phyloP scores from a whole-genome alignment of 495 filamentous ascomycete genomes.

The Talaromyces wortmannii region DNA sequence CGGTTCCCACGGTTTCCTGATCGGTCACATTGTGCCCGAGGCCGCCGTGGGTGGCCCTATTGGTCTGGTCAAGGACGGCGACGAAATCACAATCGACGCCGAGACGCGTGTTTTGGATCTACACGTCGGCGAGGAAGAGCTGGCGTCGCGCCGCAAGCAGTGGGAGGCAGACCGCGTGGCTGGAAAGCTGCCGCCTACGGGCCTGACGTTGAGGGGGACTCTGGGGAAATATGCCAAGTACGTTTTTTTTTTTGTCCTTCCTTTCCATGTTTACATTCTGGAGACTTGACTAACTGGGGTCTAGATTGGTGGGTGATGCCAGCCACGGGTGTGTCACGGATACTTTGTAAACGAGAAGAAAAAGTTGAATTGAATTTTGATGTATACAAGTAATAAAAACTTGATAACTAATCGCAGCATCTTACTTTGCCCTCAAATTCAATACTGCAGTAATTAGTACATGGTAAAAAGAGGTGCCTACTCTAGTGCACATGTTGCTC shows the following conservation, averaged over 20 bases:
- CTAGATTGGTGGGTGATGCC: slow-evolving; percentile 54
- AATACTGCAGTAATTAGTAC: no score
- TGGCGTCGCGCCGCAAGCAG: slow-evolving; percentile 58
- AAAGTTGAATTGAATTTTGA: neutral
- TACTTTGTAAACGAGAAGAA: slow-evolving; percentile 14
- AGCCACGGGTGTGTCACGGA: slow-evolving; percentile 56
- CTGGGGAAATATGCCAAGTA: slow-evolving; percentile 81
- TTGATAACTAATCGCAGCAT: no score
- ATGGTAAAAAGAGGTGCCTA: no score
- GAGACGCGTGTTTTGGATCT: slow-evolving; percentile 44
- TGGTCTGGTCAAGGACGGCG: slow-evolving; percentile 47
- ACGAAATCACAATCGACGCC: slow-evolving; percentile 49
- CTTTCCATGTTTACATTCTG: neutral
- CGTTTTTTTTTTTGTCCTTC: slow-evolving; percentile 1
- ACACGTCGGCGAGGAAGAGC: slow-evolving; percentile 44
- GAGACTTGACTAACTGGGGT: neutral
- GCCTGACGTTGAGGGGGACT: slow-evolving; percentile 59
- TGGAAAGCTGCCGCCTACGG: slow-evolving; percentile 26
- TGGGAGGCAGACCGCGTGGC: slow-evolving; percentile 39
- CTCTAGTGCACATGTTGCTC: no score
- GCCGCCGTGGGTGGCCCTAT: slow-evolving; percentile 53
- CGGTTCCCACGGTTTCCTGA: slow-evolving; percentile 46
- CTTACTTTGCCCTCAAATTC: no score
- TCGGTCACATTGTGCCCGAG: slow-evolving; percentile 50
- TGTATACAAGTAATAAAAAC: neutral